Evolutionary conservation across 352 stramenopile genomes (phyloP), one percentile per base, ranked within the genome.

Genomic region (Phytophthora constricta): DNA sequence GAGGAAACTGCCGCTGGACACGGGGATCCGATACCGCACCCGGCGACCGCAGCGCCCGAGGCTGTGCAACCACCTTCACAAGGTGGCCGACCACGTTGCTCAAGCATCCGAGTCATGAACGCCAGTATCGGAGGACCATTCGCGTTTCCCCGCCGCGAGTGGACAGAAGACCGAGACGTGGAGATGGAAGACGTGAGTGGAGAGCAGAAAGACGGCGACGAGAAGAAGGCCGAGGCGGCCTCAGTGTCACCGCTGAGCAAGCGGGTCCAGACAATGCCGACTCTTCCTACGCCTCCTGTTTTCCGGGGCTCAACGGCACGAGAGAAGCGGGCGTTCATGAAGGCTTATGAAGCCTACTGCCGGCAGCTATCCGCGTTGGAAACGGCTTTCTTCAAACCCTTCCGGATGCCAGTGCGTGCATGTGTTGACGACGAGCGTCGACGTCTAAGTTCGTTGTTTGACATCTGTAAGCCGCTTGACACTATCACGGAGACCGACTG

Each of bases 361-460:
- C 20, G 45, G 5, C 45, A 51, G 45, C 14, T 51, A 4, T 51
- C 45, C 8, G 25, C 25, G 9, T 19, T 51, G 20, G 45, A 51
- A 19, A 51, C 22, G 11, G 45, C 45, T n/a, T 51, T 51, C 43
- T 51, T 51, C 23, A 2, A 22, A 19, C 45, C 25, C 17, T 51
- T 51, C 17, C 41, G 41, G 19, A 47, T 47, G 41, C 41, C 25
- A 4, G 45, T 34, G 22, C 20, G 45, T 20, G 13, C 45, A 8
- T 51, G 45, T 33, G 45, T 51, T 8, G 45, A 51, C 28, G 45
- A 51, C 11, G 45, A 51, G 14, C 45, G 25, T 19, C 17, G 45
- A 17, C 45, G 45, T 19, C 20, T 51, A 10, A 33, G 28, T 19
- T 19, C 45, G 45, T 10, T 51, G 45, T 51, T 51, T 33, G 45